Evolutionary conservation across 129 eudicot genomes (phyloP), one percentile per base, ranked within the genome.

Genomic region (Ambrosia trifida): DNA sequence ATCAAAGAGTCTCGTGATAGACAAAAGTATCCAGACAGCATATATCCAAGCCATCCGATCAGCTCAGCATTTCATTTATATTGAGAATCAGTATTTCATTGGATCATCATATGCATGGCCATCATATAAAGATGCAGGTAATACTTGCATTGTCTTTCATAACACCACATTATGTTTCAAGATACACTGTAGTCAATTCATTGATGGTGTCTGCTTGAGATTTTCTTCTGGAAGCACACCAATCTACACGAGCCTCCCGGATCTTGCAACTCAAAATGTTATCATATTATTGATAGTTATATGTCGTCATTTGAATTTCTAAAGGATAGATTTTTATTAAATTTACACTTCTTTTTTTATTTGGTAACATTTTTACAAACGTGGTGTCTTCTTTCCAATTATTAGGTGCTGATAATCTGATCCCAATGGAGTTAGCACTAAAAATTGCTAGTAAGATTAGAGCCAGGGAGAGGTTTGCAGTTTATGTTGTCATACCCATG

Each of bases 61-160:
- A 58, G 98, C 98, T 62, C 90, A 89, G 54, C 96, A 85, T 72
- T 94, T 87, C 64, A 87, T 94, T 64, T 94, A 94, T 64, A 94
- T 94, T 18, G 98, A 94, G 76, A 94, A 94, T 75, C 98, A 94
- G 69, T 94, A 91, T 79, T 91, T 91, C 79, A 82, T 91, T 54
- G 97, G 97, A 72, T 91, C 97, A 31, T 91, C 97, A 38, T 94
- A 89, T 76, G 98, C 93, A 47, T 94, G 98, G 98, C 95, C 95
- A 0, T 73, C 90, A 17, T 89, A 94, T 85, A 87, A 85, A 84
- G 80, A 94, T 72, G 95, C 97, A 80, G 98, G 98, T 89, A 49
- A 47, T 9, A 49, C 46, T 72, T 70, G 35, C 51, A 45, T 44
- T 41, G 43, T 53, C 28, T 52, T 65, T 28, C 20, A 7, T 30